Evolutionary conservation across 2,329 filamentous ascomycete species (phyloP), one percentile per base, ranked within the genome.

Genomic region (Trichoderma brevicompactum): DNA sequence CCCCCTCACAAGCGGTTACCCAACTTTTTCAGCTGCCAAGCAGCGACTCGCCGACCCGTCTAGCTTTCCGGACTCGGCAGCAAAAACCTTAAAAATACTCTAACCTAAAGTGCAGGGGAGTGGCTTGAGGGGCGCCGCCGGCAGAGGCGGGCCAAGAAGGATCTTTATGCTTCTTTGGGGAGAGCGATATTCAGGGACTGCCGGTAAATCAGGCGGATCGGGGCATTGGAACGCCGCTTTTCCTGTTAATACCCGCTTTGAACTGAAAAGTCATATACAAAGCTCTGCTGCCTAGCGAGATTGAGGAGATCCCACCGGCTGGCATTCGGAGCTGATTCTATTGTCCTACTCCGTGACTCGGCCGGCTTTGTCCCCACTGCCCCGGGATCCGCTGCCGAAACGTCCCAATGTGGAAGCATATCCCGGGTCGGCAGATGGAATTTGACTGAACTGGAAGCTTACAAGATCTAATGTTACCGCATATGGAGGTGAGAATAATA

Each of bases 351-450:
- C 59, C 49, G 59, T 44, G 59, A 12, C 6, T 17, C 59, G 49
- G 41, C 23, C 23, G 5, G 40, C 17, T 15, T 15, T 12, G 36
- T 40, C 49, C 17, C 59, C 59, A 54, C 59, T 28, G 34, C 44
- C 5, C 59, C 49, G 59, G 59, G 28, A 36, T 44, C 40, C 49
- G 41, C 44, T 44, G 9, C 38, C 58, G 40, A 63, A 38, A 23
- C 9, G 13, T 63, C 59, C 59, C 49, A 63, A 63, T 44, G 28
- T 17, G 59, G 59, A 28, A 46, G 40, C 59, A 63, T 46, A 63
- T 28, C 28, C 59, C 59, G 59, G 13, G 1, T 38, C 40, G 49
- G 38, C 38, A 53, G 48, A 46, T 54, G 17, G 28, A 28, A n/a
- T 44, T 10, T 44, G 41, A 34, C 13, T 60, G n/a, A 17, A 15